Percentiles rank a stretch among this genome's conserved stretches.
Evolutionary conservation across 2,329 filamentous ascomycete genomes (phyloP).

Genomic region (Cryphonectria japonica): DNA sequence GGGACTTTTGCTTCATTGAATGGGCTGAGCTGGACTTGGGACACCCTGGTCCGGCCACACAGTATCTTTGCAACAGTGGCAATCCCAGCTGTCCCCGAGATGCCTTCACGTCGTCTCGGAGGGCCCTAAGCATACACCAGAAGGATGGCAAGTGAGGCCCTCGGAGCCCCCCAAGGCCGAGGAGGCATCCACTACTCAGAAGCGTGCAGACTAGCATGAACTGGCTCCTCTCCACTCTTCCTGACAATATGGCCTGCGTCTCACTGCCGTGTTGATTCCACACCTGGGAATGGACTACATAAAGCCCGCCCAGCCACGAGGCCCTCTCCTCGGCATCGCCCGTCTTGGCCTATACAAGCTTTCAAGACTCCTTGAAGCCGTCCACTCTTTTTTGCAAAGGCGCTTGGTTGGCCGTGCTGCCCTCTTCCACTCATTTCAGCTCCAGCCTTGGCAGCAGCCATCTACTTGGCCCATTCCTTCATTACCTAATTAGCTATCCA

Average conservation of each 20-base stretch:
- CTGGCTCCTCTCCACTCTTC: not conserved
- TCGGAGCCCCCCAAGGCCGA: not conserved
- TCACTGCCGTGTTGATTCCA: not conserved
- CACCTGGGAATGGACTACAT: not conserved
- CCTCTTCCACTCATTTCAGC: not conserved
- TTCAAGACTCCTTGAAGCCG: constrained; percentile 1
- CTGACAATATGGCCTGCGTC: not conserved
- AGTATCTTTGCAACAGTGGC: not conserved
- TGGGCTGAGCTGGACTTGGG: not conserved
- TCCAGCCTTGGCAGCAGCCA: not conserved
- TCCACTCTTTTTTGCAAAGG: constrained; percentile 3
- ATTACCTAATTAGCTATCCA: not conserved
- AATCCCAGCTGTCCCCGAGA: not conserved
- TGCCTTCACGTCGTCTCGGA: not conserved
- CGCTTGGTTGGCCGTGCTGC: not conserved
- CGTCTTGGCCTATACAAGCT: not conserved
- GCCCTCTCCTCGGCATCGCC: not conserved
- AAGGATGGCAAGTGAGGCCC: not conserved
- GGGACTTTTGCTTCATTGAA: not conserved
- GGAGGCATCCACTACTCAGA: not conserved
- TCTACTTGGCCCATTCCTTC: not conserved
- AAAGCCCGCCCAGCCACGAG: not conserved
- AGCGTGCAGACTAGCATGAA: not conserved
- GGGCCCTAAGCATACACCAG: not conserved
- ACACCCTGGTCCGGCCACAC: not conserved